Evolutionary conservation across 306 rosid species (phyloP).

Genomic region (Inga leiocalycina): DNA sequence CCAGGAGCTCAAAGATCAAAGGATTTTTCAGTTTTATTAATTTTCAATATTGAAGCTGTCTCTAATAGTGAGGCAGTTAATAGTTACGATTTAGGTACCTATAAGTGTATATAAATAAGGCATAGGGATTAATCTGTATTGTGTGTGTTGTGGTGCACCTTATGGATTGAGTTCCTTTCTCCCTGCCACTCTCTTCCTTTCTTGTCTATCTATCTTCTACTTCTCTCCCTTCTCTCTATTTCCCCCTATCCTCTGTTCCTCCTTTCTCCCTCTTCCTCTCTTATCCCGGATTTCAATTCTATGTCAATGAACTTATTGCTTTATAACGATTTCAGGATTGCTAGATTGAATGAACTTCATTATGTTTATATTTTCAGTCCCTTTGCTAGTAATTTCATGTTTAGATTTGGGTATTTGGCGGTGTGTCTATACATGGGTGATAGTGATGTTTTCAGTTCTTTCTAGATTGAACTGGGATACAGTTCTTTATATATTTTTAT

Average conservation of each 20-base stretch:
- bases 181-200: too few species aligned
- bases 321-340: background rate
- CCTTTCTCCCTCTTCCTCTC: too few species aligned
- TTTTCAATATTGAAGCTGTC: background rate
- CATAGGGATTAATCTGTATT: too few species aligned
- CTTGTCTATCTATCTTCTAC: too few species aligned
- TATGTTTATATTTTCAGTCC: background rate
- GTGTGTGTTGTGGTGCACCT: too few species aligned
- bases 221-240: too few species aligned
- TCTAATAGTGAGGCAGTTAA: background rate
- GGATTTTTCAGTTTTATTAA: constrained; percentile 2
- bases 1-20: constrained; percentile 5
- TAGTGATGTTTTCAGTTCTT: background rate
- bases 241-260: too few species aligned
- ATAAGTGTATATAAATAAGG: too few species aligned
- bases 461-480: background rate
- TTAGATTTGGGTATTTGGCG: background rate
- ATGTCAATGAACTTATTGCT: background rate
- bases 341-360: background rate
- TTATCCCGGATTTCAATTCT: too few species aligned
- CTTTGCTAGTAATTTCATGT: background rate
- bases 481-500: background rate
- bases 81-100: too few species aligned
- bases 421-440: background rate
- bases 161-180: too few species aligned